Base-by-base conservation (phyloP, 2,329 filamentous ascomycete species). In the Chaetomium sp. region DNA sequence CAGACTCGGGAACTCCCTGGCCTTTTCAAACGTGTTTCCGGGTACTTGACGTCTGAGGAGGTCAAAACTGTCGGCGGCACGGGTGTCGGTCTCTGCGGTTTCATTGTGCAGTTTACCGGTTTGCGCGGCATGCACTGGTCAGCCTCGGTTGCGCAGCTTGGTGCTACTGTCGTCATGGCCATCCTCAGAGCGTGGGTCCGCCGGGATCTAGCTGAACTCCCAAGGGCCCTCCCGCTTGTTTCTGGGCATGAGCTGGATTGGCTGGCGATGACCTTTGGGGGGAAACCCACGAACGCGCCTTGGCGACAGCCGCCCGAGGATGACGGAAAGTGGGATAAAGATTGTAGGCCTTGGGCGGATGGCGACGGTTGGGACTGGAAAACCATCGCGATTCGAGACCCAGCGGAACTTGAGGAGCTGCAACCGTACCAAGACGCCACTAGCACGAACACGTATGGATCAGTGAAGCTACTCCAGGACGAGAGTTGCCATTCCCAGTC, bases 91-190 rank as follows among this genome's bases (percentile, higher is more conserved):
- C 6, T 57, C 35, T 57, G 54, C 33, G 54, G 54, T 9, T 57
- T 42, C 21, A n/a, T 57, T 21, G 54, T 27, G n/a, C 54, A 57
- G 21, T 57, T 57, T 25, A 19, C 13, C 12, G 54, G 54, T 7
- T 27, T 57, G 35, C 33, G 54, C 33, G 54, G 33, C 12, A 57
- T 57, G 33, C 33, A 57, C 23, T 57, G 54, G 54, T 42, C 54
- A 27, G n/a, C 33, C 16, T 57, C 54, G n/a, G 23, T 42, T 16
- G 54, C 33, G n/a, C 54, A 57, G 21, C 54, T 57, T 27, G 21
- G n/a, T 35, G 54, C 54, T 8, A 27, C 35, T 4, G n/a, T 45
- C 19, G 13, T 57, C 12, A 42, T 57, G 54, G n/a, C 35, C 12
- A n/a, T 23, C 16, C 33, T 57, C 23, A 57, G 54, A 9, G 33